phyloP scores from a whole-genome alignment of 495 filamentous ascomycete genomes.

The Sporormia fimetaria region DNA sequence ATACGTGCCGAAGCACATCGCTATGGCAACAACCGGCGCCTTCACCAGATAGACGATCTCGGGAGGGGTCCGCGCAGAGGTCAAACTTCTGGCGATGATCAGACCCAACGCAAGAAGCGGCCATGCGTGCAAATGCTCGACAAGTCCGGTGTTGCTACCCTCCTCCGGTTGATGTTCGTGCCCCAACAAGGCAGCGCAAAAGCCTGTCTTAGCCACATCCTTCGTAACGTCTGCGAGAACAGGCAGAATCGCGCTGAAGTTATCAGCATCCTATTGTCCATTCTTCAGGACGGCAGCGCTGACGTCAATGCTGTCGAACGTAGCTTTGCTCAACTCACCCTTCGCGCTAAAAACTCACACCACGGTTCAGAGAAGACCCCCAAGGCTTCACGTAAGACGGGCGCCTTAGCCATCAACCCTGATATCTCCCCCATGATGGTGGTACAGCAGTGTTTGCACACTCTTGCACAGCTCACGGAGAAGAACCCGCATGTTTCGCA shows the following conservation, averaged over 20 bases:
- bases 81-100: constrained; percentile 27
- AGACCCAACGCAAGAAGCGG: constrained; percentile 45
- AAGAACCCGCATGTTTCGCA: constrained; percentile 77
- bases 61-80: too few species aligned
- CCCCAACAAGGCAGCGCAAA: constrained; percentile 75
- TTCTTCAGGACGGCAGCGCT: constrained; percentile 89
- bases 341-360: constrained; percentile 69
- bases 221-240: constrained; percentile 84
- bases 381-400: constrained; percentile 60
- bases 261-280: constrained; percentile 82
- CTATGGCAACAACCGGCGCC: constrained; percentile 46
- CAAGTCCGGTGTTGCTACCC: constrained; percentile 84
- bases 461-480: constrained; percentile 66
- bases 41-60: constrained; percentile 51
- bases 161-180: constrained; percentile 94
- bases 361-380: constrained; percentile 66
- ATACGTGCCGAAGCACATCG: constrained; percentile 77
- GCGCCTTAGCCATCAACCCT: constrained; percentile 35
- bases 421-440: constrained; percentile 90
- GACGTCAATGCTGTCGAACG: constrained; percentile 90
- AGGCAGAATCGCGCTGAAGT: constrained; percentile 88
- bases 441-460: constrained; percentile 83
- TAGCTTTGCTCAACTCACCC: constrained; percentile 83
- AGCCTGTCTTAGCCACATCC: constrained; percentile 68
- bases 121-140: constrained; percentile 92